A percentile compares a stretch with the other conserved stretches of the same genome.
These are phyloP conservation scores for Dactylorhiza incarnata DNA, from an alignment of 106 monocot genomes.

Conservation along the genomic window DNA sequence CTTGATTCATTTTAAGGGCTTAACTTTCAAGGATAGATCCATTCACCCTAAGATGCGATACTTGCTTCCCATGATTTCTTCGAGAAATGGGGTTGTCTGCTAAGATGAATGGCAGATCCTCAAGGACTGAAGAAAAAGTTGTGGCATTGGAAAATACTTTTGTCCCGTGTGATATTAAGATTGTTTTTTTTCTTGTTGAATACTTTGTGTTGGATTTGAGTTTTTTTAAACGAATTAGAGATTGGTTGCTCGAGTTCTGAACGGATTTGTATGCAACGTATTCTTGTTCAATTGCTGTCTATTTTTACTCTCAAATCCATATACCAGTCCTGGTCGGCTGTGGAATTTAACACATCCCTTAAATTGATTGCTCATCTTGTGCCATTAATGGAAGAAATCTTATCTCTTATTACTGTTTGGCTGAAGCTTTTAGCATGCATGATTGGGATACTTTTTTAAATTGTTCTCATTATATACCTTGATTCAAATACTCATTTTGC, in stretches of 20 bases:
- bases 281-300: background rate
- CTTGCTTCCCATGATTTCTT: background rate
- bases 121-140: background rate
- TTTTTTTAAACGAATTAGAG: too few species aligned
- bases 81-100: background rate
- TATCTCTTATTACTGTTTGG: background rate
- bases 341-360: background rate
- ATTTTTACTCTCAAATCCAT: background rate
- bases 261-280: background rate
- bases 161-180: too few species aligned
- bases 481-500: background rate
- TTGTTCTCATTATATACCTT: background rate
- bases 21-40: background rate
- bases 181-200: too few species aligned
- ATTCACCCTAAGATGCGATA: background rate
- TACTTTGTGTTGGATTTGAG: too few species aligned
- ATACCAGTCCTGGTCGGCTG: background rate
- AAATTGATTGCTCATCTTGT: background rate
- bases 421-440: background rate
- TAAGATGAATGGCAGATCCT: background rate
- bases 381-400: background rate
- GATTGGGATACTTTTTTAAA: background rate
- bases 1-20: background rate
- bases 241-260: too few species aligned
- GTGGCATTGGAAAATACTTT: too few species aligned